Evolutionary conservation across 1,284 basidiomycete genomes (phyloP), one percentile per base, ranked within the genome.

Genomic region (Sanguinoderma infundibulare): DNA sequence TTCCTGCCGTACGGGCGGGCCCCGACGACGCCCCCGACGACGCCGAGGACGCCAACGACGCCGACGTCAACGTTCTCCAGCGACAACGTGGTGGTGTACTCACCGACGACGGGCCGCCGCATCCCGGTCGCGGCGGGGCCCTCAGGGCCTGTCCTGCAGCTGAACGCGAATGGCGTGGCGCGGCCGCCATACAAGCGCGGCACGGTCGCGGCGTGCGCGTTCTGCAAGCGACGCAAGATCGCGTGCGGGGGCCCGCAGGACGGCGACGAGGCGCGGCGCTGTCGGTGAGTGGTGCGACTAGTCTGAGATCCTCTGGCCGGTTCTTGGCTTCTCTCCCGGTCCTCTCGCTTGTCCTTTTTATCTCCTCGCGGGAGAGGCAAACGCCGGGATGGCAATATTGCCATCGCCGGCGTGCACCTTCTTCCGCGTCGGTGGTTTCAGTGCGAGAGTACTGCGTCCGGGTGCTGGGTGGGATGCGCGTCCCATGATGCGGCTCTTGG

Each of bases 191-290:
- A 55, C 57, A 62, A 55, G 32, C 62, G 62, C n/a, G 60, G 60
- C n/a, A 62, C 62, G 39, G 38, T 38, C 17, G 49, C 46, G 38
- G 78, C 78, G 2, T 81, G 79, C 61, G 72, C 70, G 55, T 79
- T 79, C 66, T 81, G 79, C 62, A 66, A 78, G 30, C 73, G 74
- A 36, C 73, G 79, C 46, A 80, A 80, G 73, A 79, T 81, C 55
- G 77, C 75, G 24, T 80, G 79, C 63, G 75, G 78, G 14, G 74
- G 77, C 6, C 75, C 77, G 38, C 53, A 65, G 28, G 70, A 69
- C 52, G 73, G 69, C 20, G 72, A 70, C 40, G 54, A 64, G 53
- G 67, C 70, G 55, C 57, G 63, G 54, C 68, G 71, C 1, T 79
- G 78, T 71, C 73, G 69, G 77, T 79, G 67, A 71, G 78, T 68